Evolutionary conservation across 768 basidiomycete genomes (phyloP).

Genomic region (Gloeophyllum trabeum): DNA sequence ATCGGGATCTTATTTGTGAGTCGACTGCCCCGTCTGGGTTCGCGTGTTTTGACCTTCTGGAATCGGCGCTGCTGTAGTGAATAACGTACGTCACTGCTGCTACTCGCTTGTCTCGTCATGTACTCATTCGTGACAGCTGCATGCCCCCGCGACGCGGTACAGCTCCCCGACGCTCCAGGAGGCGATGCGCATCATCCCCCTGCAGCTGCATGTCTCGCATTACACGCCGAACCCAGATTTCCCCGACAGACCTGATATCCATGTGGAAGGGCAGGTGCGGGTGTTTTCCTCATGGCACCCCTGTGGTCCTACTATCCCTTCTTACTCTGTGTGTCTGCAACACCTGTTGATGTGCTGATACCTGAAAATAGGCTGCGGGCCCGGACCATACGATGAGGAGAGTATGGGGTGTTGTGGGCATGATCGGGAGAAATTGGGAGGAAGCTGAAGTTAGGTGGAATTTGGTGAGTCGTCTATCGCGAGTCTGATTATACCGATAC

Average conservation of each 20-base stretch:
- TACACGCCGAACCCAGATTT: constrained; percentile 14
- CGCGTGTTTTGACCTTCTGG: no score
- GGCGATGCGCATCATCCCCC: constrained; percentile 41
- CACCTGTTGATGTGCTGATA: no score
- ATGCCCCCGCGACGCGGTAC: constrained; percentile 16
- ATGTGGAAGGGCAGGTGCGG: constrained; percentile 37
- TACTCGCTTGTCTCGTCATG: background rate
- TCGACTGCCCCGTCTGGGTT: no score
- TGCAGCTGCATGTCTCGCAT: constrained; percentile 27
- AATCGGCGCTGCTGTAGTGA: no score
- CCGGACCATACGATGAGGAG: constrained; percentile 24
- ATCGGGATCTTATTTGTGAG: constrained; percentile 41
- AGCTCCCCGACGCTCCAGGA: constrained; percentile 22
- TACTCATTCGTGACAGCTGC: constrained; percentile 1
- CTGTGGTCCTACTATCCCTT: no score
- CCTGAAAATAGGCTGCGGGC: constrained; percentile 27
- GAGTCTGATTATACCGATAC: no score
- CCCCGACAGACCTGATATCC: constrained; percentile 36
- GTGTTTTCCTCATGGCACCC: no score
- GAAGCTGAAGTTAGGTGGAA: constrained; percentile 42
- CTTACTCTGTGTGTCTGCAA: no score
- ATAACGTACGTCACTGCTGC: constrained; percentile 22
- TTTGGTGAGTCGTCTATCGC: constrained; percentile 23
- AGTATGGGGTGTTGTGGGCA: constrained; percentile 31
- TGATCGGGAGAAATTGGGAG: no score